A percentile compares a stretch with the other conserved stretches of the same genome.
phyloP scores from a whole-genome alignment of 2,329 filamentous ascomycete genomes.

The Xylaria sp. region DNA sequence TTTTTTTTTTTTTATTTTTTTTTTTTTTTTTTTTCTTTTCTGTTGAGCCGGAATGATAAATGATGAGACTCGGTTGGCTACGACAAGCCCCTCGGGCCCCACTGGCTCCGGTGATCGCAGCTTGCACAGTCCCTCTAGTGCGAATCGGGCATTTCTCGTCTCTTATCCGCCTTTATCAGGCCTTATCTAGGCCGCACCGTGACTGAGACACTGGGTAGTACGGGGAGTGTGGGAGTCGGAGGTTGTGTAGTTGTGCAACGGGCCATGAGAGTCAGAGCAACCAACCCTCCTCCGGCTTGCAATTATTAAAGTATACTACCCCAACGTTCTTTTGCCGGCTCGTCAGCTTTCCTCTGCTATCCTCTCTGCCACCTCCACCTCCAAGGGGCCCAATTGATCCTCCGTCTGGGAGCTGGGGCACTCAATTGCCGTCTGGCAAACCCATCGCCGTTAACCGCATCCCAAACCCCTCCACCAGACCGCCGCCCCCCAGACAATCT shows the following conservation, averaged over 20 bases:
- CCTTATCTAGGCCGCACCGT: conserved; percentile 10
- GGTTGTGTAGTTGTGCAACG: background rate
- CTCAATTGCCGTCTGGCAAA: conserved; percentile 37
- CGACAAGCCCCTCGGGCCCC: background rate
- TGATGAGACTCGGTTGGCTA: conserved; percentile 15
- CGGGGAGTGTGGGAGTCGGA: background rate
- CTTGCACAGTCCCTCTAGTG: conserved; percentile 9
- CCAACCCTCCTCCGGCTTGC: background rate
- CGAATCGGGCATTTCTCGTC: conserved; percentile 20
- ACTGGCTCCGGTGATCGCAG: conserved; percentile 28
- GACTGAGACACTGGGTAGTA: conserved; percentile 9
- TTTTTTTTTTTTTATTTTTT: too few relatives aligned
- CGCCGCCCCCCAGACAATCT: conserved; percentile 5
- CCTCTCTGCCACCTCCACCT: conserved; percentile 14
- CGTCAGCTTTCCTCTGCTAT: background rate
- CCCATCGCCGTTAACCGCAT: conserved; percentile 23
- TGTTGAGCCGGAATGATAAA: conserved; percentile 10
- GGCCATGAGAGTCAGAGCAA: conserved; percentile 17
- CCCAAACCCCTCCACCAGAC: conserved; percentile 9
- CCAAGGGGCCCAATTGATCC: conserved; percentile 38
- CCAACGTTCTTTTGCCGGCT: background rate
- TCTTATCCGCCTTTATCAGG: conserved; percentile 20
- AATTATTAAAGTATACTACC: conserved; percentile 7
- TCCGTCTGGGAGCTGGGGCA: conserved; percentile 40
- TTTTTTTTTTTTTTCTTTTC: conserved; percentile 17